Conservation (phyloP, 1,139 yeast genomes). For the Saccharomyces pastorianus region DNA sequence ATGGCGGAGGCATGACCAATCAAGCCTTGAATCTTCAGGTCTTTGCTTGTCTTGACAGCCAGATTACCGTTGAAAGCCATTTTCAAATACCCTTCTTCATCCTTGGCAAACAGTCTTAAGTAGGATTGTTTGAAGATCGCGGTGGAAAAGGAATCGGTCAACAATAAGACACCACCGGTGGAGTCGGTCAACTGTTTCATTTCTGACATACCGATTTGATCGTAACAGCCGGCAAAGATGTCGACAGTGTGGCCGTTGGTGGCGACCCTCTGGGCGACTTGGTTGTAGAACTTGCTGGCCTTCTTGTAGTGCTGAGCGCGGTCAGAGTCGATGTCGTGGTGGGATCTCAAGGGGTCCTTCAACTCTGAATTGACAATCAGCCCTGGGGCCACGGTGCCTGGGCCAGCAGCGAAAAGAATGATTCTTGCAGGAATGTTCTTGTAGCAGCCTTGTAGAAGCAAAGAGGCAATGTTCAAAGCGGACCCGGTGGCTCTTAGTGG, state of each 20-base stretch:
- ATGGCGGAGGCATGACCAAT: slow-evolving; percentile 88
- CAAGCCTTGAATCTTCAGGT: slow-evolving; percentile 82
- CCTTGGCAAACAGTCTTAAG: slow-evolving; percentile 78
- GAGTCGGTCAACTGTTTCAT: slow-evolving; percentile 83
- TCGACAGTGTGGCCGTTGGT: slow-evolving; percentile 84
- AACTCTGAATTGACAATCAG: slow-evolving; percentile 84
- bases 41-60: slow-evolving; percentile 83
- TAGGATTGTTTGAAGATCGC: slow-evolving; percentile 93
- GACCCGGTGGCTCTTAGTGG: slow-evolving; percentile 91
- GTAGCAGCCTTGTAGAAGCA: slow-evolving; percentile 73
- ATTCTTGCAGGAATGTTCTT: slow-evolving; percentile 87
- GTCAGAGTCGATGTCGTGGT: slow-evolving; percentile 87
- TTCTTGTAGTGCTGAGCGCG: slow-evolving; percentile 87
- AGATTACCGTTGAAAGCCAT: slow-evolving; percentile 85
- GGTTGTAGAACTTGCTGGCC: slow-evolving; percentile 80
- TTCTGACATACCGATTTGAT: slow-evolving; percentile 95
- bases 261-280: slow-evolving; percentile 63
- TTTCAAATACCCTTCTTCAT: slow-evolving; percentile 70
- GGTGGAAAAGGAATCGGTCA: slow-evolving; percentile 93
- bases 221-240: slow-evolving; percentile 94
- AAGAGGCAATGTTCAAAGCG: slow-evolving; percentile 78
- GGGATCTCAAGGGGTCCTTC: slow-evolving; percentile 95
- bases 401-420: slow-evolving; percentile 89
- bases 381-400: slow-evolving; percentile 94
- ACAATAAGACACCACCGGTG: slow-evolving; percentile 88